Conservation (phyloP, 208 protist species). For the Balamuthia mandrillaris region DNA sequence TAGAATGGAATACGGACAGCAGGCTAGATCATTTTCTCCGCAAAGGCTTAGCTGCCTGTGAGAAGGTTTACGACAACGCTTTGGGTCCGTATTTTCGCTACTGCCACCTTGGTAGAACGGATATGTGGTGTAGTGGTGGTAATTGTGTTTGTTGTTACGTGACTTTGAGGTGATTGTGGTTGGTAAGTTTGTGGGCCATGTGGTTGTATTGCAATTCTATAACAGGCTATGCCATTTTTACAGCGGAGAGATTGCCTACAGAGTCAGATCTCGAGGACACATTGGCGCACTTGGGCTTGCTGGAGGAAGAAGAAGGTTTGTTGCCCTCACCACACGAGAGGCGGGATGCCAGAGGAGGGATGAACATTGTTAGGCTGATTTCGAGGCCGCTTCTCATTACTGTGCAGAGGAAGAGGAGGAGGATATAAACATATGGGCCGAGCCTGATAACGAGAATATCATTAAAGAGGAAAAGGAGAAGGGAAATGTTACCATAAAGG, state of each 20-base stretch:
- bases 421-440: slow-evolving; percentile 30
- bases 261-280: not conserved
- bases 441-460: not conserved
- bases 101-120: too few species aligned
- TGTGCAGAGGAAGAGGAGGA: not conserved
- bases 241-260: too few species aligned
- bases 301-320: not conserved
- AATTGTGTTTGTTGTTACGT: too few species aligned
- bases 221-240: too few species aligned
- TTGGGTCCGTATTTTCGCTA: not conserved
- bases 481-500: not conserved
- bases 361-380: not conserved
- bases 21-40: not conserved
- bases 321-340: not conserved
- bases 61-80: not conserved
- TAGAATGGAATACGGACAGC: too few species aligned
- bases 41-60: not conserved
- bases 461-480: not conserved
- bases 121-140: too few species aligned
- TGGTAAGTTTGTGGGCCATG: too few species aligned
- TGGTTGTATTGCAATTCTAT: too few species aligned
- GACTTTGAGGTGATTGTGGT: too few species aligned
- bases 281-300: not conserved
- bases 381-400: not conserved
- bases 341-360: not conserved